Base-by-base conservation (phyloP, 306 rosid species). In the Betula pendula region DNA sequence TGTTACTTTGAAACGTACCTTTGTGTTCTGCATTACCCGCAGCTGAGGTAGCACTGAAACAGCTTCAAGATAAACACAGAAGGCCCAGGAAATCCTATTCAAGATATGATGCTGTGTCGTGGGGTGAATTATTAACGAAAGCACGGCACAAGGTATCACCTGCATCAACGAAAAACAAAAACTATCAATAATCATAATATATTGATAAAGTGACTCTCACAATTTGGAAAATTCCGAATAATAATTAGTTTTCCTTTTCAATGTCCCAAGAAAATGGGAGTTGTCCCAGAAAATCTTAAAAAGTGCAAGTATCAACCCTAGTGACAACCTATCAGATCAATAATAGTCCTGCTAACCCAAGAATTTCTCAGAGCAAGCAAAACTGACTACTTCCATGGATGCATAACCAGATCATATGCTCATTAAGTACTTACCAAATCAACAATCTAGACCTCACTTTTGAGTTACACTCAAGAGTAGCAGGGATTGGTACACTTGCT, bases 11-110 rank as follows among this genome's bases (percentile, higher is more conserved):
- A 75, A 35, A 63, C 52, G 38, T 70, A 89, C 96, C 92, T 91
- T 88, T 29, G 92, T 79, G 68, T 89, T 92, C 82, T 92, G 92
- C 94, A 92, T 92, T 85, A 89, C 88, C 19, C 90, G 88, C 50
- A 92, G 80, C 80, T 89, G 92, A 70, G 97, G 97, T 31, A 92
- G 88, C 22, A 92, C 94, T 19, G 94, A 92, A 17, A 89, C 89
- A 63, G 97, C 94, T 88, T 92, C 97, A 73, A 92, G 94, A 83
- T 89, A 92, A 80, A 92, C 97, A 84, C 93, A 91, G 75, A 91
- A 89, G 27, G 92, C 91, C 97, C 97, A 89, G 56, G 81, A 75
- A 81, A 89, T 85, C 84, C 92, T 82, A 82, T 88, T 91, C 16
- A 89, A 3, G 11, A 71, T 17, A 66, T 83, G 80, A 86, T 91